Evolutionary conservation across 1,284 basidiomycete genomes (phyloP), one percentile per base, ranked within the genome.

Genomic region (Ustilago shanxiensis): DNA sequence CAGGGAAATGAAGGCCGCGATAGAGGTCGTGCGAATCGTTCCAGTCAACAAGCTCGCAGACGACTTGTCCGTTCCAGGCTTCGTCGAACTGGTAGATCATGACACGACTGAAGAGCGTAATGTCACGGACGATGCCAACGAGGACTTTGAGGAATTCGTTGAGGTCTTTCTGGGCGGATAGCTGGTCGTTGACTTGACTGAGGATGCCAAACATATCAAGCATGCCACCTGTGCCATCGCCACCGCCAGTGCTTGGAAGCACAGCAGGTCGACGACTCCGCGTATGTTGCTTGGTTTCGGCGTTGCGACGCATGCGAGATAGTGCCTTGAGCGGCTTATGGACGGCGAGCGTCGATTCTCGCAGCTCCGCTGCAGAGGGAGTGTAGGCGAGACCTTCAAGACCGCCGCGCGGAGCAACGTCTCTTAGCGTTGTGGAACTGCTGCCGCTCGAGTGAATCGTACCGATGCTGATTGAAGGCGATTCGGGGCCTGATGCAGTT

Each of bases 81-180:
- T 92, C 91, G 84, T 92, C 91, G 80, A 92, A 92, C 86, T 94
- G 93, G 83, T 95, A 95, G n/a, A 94, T 89, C 86, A 95, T 88
- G n/a, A 94, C 92, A 10, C 93, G 90, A 31, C 79, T 79, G 66
- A 83, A 83, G 45, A 65, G 56, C 8, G 80, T 79, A 66, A 95
- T 83, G 81, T 95, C 93, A 85, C 93, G 92, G 71, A 95, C 89
- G 24, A 95, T 89, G 3, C 93, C 93, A 8, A 93, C 93, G 0
- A 91, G 90, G 56, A 94, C 89, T 64, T 93, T 92, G 83, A 95
- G 87, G 84, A 94, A 93, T 18, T 88, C 87, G 9, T 92, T 90
- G 58, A 95, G 85, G 77, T 93, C 91, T 0, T 89, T 88, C 2
- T 93, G 91, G 4, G 89, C 89, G 0, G 90, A 90, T 6, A 95